Percentiles rank a stretch among this genome's conserved stretches.
phyloP scores from a whole-genome alignment of 129 eudicot species.

The Rutidosis leptorrhynchoides region DNA sequence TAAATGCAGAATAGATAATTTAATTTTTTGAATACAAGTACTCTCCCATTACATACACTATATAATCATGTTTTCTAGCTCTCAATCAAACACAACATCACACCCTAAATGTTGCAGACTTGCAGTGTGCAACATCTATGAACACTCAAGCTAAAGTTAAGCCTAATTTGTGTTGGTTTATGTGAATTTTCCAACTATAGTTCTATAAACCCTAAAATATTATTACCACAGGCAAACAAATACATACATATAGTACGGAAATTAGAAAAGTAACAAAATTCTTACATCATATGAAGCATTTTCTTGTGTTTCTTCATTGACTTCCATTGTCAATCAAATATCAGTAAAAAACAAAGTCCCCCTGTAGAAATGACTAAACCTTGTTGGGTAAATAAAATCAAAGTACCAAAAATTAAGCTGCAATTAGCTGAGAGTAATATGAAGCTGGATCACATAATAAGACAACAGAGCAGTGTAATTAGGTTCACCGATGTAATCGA shows the following conservation, averaged over 20 bases:
- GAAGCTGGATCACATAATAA: background rate
- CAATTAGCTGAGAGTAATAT: background rate
- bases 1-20: no score
- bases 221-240: background rate
- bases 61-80: background rate
- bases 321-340: slow-evolving; percentile 40
- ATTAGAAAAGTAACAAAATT: slow-evolving; percentile 6
- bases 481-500: background rate
- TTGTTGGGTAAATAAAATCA: background rate
- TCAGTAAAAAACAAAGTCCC: background rate
- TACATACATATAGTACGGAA: background rate
- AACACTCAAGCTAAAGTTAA: background rate
- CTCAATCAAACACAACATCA: background rate
- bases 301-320: slow-evolving; percentile 39
- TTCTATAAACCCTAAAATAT: background rate
- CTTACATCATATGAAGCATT: slow-evolving; percentile 39
- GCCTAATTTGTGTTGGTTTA: background rate
- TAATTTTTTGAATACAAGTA: no score
- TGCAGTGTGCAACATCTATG: background rate
- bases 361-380: background rate
- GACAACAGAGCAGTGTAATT: background rate
- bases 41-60: no score
- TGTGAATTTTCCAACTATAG: background rate
- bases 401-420: background rate
- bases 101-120: background rate